Evolutionary conservation across 2,329 filamentous ascomycete genomes (phyloP).

Genomic region (Pseudogymnoascus sp.): DNA sequence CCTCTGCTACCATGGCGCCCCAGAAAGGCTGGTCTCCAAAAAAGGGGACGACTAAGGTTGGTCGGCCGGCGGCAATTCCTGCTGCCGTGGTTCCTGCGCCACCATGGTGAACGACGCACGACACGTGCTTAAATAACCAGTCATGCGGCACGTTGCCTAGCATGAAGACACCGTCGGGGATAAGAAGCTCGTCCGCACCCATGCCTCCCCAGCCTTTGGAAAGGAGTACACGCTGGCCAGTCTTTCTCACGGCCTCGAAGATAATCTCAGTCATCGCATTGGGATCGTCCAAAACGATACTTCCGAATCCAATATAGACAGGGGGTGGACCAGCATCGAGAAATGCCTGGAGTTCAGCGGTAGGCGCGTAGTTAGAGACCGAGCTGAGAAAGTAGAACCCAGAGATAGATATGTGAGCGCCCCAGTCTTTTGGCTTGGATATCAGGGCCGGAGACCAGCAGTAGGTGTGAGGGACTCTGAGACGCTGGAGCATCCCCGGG

Average conservation of each 20-base stretch:
- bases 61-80: conserved; percentile 72
- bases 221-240: conserved; percentile 69
- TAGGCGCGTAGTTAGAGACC: conserved; percentile 58
- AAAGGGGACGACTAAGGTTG: conserved; percentile 79
- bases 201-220: conserved; percentile 86
- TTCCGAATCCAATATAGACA: conserved; percentile 77
- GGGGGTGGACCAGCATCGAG: conserved; percentile 62
- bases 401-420: conserved; percentile 60
- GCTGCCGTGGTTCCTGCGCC: conserved; percentile 83
- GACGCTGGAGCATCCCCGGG: conserved; percentile 67
- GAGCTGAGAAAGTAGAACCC: conserved; percentile 72
- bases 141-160: conserved; percentile 81
- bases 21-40: conserved; percentile 82
- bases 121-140: conserved; percentile 78
- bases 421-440: conserved; percentile 74
- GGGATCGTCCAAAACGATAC: conserved; percentile 73
- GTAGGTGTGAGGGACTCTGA: conserved; percentile 80
- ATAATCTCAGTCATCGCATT: conserved; percentile 63
- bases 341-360: conserved; percentile 58
- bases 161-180: conserved; percentile 76
- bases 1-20: conserved; percentile 67
- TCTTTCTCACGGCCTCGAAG: conserved; percentile 59
- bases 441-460: conserved; percentile 77
- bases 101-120: conserved; percentile 78
- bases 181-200: conserved; percentile 59